phyloP scores from a whole-genome alignment of 2,329 filamentous ascomycete genomes.

The Chaetomium sp. region DNA sequence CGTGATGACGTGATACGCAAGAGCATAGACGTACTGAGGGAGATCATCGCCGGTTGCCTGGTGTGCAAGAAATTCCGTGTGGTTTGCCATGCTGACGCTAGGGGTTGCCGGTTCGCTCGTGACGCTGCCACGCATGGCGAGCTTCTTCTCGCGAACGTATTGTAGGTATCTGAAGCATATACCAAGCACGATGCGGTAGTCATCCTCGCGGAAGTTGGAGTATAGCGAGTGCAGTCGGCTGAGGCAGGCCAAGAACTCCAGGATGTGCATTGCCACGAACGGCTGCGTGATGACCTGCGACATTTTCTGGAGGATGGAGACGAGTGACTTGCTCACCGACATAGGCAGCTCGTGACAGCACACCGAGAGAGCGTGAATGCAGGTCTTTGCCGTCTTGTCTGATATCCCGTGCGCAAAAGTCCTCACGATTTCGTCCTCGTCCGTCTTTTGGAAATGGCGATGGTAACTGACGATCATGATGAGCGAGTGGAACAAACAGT shows the following conservation, averaged over 20 bases:
- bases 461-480: conserved; percentile 92
- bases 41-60: conserved; percentile 66
- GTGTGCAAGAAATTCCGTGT: conserved; percentile 38
- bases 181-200: conserved; percentile 91
- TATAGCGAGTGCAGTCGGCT: conserved; percentile 83
- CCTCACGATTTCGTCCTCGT: conserved; percentile 87
- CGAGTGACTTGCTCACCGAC: conserved; percentile 81
- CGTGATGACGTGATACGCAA: conserved; percentile 92
- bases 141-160: conserved; percentile 72
- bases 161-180: conserved; percentile 94
- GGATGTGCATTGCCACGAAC: conserved; percentile 87
- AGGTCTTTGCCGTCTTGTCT: conserved; percentile 86
- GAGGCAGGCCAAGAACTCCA: conserved; percentile 91
- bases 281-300: conserved; percentile 93
- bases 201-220: conserved; percentile 85
- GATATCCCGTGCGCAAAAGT: conserved; percentile 85
- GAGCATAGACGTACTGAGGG: conserved; percentile 88
- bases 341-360: conserved; percentile 93
- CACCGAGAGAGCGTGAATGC: conserved; percentile 91
- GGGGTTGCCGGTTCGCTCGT: conserved; percentile 47
- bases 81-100: conserved; percentile 27
- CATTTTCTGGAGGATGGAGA: conserved; percentile 89
- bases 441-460: conserved; percentile 75
- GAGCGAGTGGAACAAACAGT: conserved; percentile 83
- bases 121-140: conserved; percentile 50